phyloP scores from a whole-genome alignment of 2,329 filamentous ascomycete species.

The Ilyonectria destructans region DNA sequence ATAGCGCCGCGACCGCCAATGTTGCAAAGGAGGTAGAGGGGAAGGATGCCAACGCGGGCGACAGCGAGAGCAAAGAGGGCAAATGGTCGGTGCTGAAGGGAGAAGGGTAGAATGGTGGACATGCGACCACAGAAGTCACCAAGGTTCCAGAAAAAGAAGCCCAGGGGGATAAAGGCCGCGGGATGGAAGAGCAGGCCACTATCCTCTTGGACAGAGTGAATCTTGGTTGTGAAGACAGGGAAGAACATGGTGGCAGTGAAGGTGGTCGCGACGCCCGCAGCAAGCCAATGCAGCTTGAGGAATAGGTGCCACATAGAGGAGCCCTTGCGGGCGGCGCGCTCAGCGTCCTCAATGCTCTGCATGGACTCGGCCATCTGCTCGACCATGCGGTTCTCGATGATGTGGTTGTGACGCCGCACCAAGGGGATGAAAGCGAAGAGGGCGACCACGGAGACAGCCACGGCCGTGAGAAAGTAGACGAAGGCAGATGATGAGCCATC shows the following conservation, averaged over 20 bases:
- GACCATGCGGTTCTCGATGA: constrained; percentile 66
- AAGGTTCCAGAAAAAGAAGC: constrained; percentile 93
- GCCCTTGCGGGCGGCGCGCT: constrained; percentile 67
- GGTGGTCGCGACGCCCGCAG: constrained; percentile 83
- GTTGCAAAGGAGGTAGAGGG: constrained; percentile 93
- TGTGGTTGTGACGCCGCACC: constrained; percentile 71
- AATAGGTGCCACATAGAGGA: constrained; percentile 77
- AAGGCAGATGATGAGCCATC: constrained; percentile 77
- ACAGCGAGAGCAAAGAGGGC: constrained; percentile 79
- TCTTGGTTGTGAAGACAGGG: constrained; percentile 89
- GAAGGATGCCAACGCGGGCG: constrained; percentile 80
- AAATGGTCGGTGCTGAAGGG: constrained; percentile 74
- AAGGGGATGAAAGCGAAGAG: constrained; percentile 84
- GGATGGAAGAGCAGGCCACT: constrained; percentile 76
- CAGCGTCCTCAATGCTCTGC: constrained; percentile 67
- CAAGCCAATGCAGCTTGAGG: constrained; percentile 84
- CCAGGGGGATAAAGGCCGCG: constrained; percentile 88
- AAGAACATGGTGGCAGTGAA: constrained; percentile 94
- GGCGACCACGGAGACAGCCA: constrained; percentile 79
- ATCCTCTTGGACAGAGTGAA: constrained; percentile 61
- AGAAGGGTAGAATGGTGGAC: constrained; percentile 72
- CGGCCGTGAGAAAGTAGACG: constrained; percentile 92
- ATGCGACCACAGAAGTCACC: constrained; percentile 88
- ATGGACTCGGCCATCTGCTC: constrained; percentile 67
- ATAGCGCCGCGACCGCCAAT: constrained; percentile 82